These are phyloP conservation scores for Cyphellophora europaea DNA, from an alignment of 2,329 filamentous ascomycete genomes.

Conservation along the genomic window DNA sequence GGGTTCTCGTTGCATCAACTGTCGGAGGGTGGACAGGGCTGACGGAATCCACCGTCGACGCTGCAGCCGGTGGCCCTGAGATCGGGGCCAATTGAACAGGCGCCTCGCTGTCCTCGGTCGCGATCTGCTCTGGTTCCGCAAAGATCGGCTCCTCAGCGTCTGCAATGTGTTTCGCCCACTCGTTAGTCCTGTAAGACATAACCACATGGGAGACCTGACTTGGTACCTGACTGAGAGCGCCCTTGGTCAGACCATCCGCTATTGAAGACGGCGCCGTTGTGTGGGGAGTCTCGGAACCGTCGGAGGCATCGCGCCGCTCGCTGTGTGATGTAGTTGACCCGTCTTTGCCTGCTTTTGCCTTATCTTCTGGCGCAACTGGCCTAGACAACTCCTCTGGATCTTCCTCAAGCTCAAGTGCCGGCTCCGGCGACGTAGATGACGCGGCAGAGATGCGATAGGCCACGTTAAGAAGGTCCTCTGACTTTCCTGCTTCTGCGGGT, in stretches of 20 bases:
- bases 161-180: conserved; percentile 88
- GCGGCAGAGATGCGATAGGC: too few species aligned
- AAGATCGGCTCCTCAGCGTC: conserved; percentile 63
- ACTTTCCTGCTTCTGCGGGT: too few species aligned
- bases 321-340: neutral
- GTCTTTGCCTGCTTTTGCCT: too few species aligned
- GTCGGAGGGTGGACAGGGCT: neutral
- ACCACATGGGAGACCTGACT: conserved; percentile 66
- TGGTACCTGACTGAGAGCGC: conserved; percentile 50
- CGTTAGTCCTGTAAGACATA: conserved; percentile 78
- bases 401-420: too few species aligned
- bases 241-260: conserved; percentile 22
- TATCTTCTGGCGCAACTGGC: conserved; percentile 6
- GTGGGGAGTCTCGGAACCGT: conserved; percentile 21
- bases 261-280: conserved; percentile 8
- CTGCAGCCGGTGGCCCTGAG: neutral
- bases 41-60: neutral
- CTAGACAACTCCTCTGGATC: conserved; percentile 14
- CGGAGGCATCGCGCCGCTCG: conserved; percentile 16
- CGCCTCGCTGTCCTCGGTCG: conserved; percentile 20
- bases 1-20: neutral
- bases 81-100: conserved; percentile 9
- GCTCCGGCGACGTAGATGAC: too few species aligned
- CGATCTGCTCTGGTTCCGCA: conserved; percentile 48
- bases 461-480: too few species aligned